Evolutionary conservation across 768 basidiomycete species (phyloP), one percentile per base, ranked within the genome.

Genomic region (Suillus lakei): DNA sequence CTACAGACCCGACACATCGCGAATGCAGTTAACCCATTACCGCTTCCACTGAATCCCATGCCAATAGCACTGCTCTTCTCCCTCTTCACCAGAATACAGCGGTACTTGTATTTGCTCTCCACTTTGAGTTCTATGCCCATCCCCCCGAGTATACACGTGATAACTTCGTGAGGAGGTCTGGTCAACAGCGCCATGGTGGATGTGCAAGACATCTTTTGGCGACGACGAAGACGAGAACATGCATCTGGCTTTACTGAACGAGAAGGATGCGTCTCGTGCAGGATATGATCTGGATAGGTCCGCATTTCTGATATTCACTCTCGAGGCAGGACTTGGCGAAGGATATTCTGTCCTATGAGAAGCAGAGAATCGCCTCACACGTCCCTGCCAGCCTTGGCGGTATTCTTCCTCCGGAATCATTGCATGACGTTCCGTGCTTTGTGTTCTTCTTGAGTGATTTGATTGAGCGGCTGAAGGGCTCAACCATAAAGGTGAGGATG

Each of bases 361-460:
- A 1, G 62, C 15, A 4, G 63, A 1, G 36, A 21, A 63, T 75
- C 76, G 56, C 69, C 71, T 28, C 67, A 68, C 34, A 65, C 71
- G 30, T 72, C 78, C 59, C 64, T 69, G 46, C 72, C 77, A 63
- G 69, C 74, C 71, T 74, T 77, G 62, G 58, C 75, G 3, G 87
- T 90, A 72, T 88, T 90, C 78, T 85, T 86, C 63, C 85, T 86
- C 77, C 92, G 84, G 86, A 99, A 99, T 97, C 98, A 99, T 69
- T 96, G 91, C 97, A 99, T 99, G 61, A 99, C 98, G 73, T 91
- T 95, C 76, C 89, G 89, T 5, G 97, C 96, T 76, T 96, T 92
- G 76, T 78, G 44, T 78, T 78, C 65, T 74, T 73, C 67, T 74
- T 78, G 61, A 74, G 74, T 13, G 76, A 72, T 67, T 78, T 80